Conservation (phyloP, 177 flowering plant species). For the Vitis hybrid region DNA sequence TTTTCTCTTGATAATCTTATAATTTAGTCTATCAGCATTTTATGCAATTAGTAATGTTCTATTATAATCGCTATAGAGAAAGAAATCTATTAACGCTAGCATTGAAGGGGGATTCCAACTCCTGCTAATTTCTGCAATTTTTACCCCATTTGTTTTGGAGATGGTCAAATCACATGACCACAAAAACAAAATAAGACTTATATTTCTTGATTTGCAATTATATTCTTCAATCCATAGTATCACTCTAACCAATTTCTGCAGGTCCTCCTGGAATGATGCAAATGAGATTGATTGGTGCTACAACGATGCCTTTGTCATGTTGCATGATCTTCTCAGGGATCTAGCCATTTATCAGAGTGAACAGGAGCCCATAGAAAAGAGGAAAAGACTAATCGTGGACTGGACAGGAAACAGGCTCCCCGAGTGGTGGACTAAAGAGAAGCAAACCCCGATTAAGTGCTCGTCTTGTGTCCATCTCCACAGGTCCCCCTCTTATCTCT, state of each 20-base stretch:
- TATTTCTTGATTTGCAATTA: no score
- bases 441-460: constrained; percentile 19
- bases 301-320: constrained; percentile 33
- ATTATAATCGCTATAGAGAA: no score
- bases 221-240: background rate
- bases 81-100: no score
- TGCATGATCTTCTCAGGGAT: constrained; percentile 58
- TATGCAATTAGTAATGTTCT: no score
- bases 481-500: constrained; percentile 22
- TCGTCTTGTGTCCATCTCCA: constrained; percentile 42
- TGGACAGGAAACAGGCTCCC: constrained; percentile 32
- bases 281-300: constrained; percentile 32
- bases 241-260: no score
- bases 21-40: no score
- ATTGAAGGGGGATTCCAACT: no score
- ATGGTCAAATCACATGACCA: no score
- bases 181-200: no score
- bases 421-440: constrained; percentile 22
- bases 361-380: constrained; percentile 17
- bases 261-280: constrained; percentile 33
- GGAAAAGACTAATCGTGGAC: constrained; percentile 38
- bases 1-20: no score
- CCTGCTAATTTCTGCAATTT: no score
- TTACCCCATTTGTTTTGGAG: no score
- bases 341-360: constrained; percentile 33